Evolutionary conservation across 495 filamentous ascomycete genomes (phyloP).

Genomic region (Neurospora sublineolata): DNA sequence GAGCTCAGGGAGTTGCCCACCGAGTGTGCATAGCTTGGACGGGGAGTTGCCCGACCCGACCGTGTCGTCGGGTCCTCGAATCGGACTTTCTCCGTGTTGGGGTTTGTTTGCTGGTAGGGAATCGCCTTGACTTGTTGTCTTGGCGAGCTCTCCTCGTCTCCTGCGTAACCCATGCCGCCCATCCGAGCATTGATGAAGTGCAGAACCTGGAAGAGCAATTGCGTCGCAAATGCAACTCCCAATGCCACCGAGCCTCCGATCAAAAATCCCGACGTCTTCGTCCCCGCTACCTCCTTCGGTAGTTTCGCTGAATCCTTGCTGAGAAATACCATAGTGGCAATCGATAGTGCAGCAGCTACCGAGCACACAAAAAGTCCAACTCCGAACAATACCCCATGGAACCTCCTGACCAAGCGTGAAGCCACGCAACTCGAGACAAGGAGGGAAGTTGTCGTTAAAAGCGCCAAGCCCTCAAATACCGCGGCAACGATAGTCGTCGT

Average conservation of each 20-base stretch:
- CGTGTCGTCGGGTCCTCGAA: background rate
- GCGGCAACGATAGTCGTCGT: constrained; percentile 25
- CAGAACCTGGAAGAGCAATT: constrained; percentile 29
- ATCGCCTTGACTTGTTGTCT: constrained; percentile 32
- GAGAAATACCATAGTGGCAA: constrained; percentile 26
- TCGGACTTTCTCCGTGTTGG: constrained; percentile 15
- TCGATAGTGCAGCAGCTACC: constrained; percentile 28
- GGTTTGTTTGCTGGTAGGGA: constrained; percentile 32
- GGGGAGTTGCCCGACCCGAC: constrained; percentile 22
- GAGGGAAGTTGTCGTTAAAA: constrained; percentile 19
- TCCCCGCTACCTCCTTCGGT: constrained; percentile 20
- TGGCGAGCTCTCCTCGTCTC: constrained; percentile 17
- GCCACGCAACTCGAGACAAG: constrained; percentile 12
- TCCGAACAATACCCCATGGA: constrained; percentile 26
- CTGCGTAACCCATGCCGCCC: constrained; percentile 16
- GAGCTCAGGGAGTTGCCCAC: constrained; percentile 40
- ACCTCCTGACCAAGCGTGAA: constrained; percentile 11
- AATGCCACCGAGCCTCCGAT: constrained; percentile 29
- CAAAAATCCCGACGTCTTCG: constrained; percentile 19
- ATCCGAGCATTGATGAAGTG: constrained; percentile 23
- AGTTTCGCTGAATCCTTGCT: constrained; percentile 16
- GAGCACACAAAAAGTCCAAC: constrained; percentile 23
- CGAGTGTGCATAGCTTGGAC: constrained; percentile 31
- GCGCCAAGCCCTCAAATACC: constrained; percentile 22
- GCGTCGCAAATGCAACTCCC: constrained; percentile 28